These are phyloP conservation scores for Talaromyces nanjingensis DNA, from an alignment of 495 filamentous ascomycete genomes.

Conservation along the genomic window DNA sequence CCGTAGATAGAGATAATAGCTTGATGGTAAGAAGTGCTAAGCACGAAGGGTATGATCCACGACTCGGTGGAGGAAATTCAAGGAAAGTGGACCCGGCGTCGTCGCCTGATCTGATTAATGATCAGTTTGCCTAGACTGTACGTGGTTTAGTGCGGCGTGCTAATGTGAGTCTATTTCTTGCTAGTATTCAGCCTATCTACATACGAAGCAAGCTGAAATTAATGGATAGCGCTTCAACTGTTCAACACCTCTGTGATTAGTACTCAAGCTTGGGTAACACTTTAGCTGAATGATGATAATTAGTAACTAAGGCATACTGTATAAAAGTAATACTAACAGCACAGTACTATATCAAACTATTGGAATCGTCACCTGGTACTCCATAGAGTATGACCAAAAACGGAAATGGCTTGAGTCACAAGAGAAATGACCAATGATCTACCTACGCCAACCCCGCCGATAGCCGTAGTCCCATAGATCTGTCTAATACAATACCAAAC, in stretches of 20 bases:
- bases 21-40: not conserved
- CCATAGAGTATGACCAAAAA: not conserved
- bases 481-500: not conserved
- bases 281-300: not conserved
- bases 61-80: not conserved
- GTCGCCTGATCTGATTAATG: slow-evolving; percentile 1
- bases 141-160: not conserved
- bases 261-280: not conserved
- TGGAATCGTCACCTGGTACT: not conserved
- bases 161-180: not conserved
- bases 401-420: not conserved
- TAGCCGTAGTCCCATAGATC: not conserved
- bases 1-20: not conserved
- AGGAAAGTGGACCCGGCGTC: not conserved
- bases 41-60: not conserved
- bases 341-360: not conserved
- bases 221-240: not conserved
- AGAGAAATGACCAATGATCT: not conserved
- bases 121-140: not conserved
- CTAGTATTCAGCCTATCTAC: not conserved
- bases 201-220: not conserved
- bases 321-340: not conserved
- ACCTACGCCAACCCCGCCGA: not conserved
- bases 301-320: not conserved
- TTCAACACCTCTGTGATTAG: not conserved